A percentile compares a stretch with the other conserved stretches of the same genome.
Conservation (phyloP, 2,329 filamentous ascomycete genomes). For the Colletotrichum cordylinicola region DNA sequence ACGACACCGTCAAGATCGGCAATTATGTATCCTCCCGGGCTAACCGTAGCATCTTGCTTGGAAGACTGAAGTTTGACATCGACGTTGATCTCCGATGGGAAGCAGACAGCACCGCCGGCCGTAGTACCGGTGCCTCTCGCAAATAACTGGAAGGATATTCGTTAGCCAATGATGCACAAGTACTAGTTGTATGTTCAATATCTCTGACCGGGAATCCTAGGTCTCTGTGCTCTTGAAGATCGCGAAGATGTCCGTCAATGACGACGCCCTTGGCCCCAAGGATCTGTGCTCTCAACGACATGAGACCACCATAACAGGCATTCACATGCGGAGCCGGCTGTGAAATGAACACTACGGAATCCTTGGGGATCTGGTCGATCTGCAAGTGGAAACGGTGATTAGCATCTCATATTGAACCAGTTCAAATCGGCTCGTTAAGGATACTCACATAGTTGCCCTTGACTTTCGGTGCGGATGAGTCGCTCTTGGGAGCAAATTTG, state of each 20-base stretch:
- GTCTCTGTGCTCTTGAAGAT: not conserved
- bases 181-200: not conserved
- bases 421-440: too few species aligned
- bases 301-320: not conserved
- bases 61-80: not conserved
- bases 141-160: not conserved
- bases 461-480: constrained; percentile 48
- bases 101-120: not conserved
- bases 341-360: not conserved
- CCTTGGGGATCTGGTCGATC: not conserved
- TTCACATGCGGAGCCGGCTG: not conserved
- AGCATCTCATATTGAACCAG: too few species aligned
- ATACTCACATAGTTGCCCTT: constrained; percentile 53
- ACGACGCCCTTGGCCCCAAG: not conserved
- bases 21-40: not conserved
- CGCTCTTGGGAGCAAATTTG: constrained; percentile 52
- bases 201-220: not conserved
- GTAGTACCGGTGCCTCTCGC: not conserved
- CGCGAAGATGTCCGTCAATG: not conserved
- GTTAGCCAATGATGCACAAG: not conserved
- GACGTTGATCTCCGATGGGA: not conserved
- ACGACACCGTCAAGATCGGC: not conserved
- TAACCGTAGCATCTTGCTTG: not conserved
- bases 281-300: not conserved
- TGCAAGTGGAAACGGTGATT: not conserved